Evolutionary conservation across 768 basidiomycete species (phyloP), one percentile per base, ranked within the genome.

Genomic region (Macrolepiota dolichaula): DNA sequence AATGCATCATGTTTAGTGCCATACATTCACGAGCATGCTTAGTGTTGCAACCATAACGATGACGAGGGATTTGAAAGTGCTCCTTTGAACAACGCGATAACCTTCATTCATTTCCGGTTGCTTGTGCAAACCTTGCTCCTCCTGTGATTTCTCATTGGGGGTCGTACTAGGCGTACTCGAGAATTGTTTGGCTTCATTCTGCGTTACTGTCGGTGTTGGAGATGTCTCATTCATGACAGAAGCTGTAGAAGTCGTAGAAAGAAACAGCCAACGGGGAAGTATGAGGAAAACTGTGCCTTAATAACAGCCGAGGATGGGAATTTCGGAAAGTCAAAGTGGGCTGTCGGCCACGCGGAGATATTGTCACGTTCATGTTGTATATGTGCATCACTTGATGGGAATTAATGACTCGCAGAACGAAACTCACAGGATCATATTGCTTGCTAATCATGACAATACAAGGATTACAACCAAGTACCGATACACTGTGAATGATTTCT

Each of bases 1-100:
- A n/a, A n/a, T n/a, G n/a, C n/a, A n/a, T n/a, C n/a, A n/a, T n/a
- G n/a, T 37, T 24, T 29, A 65, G 66, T 38, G 22, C 51, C 74
- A 63, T 25, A 57, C 56, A 50, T 76, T 76, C 40, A 74, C 67
- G 4, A 76, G 57, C 74, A 74, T 75, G 32, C 56, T 57, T 13
- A 57, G 36, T 7, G 56, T 57, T 6, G 47, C 46, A 24, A 57
- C 44, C n/a, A 57, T 32, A 24, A 57, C 56, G 1, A 57, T 50
- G 9, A 49, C 32, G 10, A 57, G 47, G 27, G 47, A 42, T 24
- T 25, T 38, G 3, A 51, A 10, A 15, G 22, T 49, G 17, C 57
- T 59, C 22, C 50, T 9, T 19, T 47, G 46, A 25, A 47, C 22
- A 22, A 47, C 46, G n/a, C 7, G 46, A 22, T 47, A 47, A 11